Evolutionary conservation across 2,329 filamentous ascomycete genomes (phyloP), one percentile per base, ranked within the genome.

Genomic region (Pyrenophora teres): DNA sequence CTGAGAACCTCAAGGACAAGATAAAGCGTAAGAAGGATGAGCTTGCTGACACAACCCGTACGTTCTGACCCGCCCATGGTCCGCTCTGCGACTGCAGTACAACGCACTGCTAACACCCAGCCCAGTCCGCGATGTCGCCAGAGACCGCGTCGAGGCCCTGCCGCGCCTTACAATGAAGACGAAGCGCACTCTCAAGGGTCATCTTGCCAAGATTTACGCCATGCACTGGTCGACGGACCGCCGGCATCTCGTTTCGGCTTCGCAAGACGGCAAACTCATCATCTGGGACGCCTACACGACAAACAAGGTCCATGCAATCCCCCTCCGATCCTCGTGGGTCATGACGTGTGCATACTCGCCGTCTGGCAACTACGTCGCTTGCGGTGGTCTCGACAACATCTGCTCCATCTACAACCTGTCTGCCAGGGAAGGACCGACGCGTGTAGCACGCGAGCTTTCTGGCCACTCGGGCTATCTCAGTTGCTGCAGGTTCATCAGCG

Each of bases 11-110:
- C 68, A 97, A 97, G 83, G 93, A 97, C 77, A 88, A 90, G 78
- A 97, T 97, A 86, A 97, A 97, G 88, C 87, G 92, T 79, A 96
- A 96, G 87, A 97, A 97, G 89, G 94, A 99, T 85, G 94, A 97
- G 80, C 85, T 99, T 68, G 93, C 93, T 74, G 94, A 99, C 78
- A 96, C 92, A 60, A 95, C 92, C 73, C 88, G 94, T 99, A 87
- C 85, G 93, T 78, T 51, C 50, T 46, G 50, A 38, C 35, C 16
- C 19, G 40, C 15, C 41, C 35, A 30, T 49, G 46, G 16, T 39
- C 19, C 52, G 23, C 39, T 23, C 31, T 23, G 19, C 39, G 40
- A 19, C 33, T 6, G n/a, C 33, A 31, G 16, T 30, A 23, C 15
- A 15, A 30, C 27, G 39, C 47, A 35, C 18, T 57, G 60, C 71